Conservation (phyloP, 2,329 filamentous ascomycete genomes). For the Phialophora tarda region DNA sequence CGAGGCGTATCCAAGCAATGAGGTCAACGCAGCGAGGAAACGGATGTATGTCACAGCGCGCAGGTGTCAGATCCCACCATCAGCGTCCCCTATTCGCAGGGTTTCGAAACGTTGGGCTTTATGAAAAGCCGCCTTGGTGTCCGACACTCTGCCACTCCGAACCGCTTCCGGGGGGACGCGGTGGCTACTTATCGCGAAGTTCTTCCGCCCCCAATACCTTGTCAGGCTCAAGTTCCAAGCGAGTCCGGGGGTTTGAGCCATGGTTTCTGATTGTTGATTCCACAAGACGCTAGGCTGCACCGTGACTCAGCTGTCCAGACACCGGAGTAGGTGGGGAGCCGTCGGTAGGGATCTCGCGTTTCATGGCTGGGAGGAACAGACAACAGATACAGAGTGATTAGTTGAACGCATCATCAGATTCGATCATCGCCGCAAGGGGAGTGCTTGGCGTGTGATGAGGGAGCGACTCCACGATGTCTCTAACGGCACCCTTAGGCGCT, state of each 20-base stretch:
- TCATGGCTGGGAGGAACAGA: background rate
- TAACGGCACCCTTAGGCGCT: background rate
- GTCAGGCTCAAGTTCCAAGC: conserved; percentile 11
- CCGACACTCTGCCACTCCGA: background rate
- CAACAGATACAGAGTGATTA: conserved; percentile 3
- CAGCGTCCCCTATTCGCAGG: background rate
- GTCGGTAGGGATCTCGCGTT: background rate
- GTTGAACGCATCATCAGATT: conserved; percentile 18
- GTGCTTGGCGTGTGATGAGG: conserved; percentile 7
- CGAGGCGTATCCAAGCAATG: background rate
- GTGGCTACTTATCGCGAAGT: background rate
- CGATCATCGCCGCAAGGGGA: background rate
- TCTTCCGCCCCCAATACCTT: conserved; percentile 15
- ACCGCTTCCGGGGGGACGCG: background rate
- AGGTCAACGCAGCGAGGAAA: background rate
- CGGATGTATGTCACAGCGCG: background rate
- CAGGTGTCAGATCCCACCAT: background rate
- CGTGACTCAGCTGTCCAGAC: conserved; percentile 27
- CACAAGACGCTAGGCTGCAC: conserved; percentile 23
- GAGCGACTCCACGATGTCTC: background rate
- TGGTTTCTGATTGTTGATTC: conserved; percentile 1
- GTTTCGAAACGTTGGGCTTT: background rate
- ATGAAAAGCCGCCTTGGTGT: background rate
- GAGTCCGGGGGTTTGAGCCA: conserved; percentile 23
- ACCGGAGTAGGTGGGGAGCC: conserved; percentile 5